Evolutionary conservation across 2,329 filamentous ascomycete genomes (phyloP).

Genomic region (Neocucurbitaria cava): DNA sequence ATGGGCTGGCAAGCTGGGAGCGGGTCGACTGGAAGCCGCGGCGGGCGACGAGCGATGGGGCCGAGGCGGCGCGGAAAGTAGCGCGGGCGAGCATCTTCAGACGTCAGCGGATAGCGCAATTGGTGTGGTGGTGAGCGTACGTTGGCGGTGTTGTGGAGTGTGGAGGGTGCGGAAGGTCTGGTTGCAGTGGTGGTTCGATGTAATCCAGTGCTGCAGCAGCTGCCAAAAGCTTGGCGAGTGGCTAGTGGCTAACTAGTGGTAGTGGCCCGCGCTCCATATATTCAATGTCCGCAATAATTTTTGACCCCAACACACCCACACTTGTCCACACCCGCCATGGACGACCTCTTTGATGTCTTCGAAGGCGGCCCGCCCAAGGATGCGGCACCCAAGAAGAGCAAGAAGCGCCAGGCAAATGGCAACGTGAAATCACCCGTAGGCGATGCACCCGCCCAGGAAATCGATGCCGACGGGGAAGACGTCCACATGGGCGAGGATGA

Average conservation of each 20-base stretch:
- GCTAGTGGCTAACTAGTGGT: not conserved
- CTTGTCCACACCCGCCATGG: constrained; percentile 33
- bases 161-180: constrained; percentile 30
- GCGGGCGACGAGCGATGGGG: constrained; percentile 73
- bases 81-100: constrained; percentile 78
- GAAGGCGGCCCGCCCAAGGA: constrained; percentile 44
- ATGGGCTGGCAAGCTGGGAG: constrained; percentile 83
- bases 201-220: constrained; percentile 1
- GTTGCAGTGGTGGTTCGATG: constrained; percentile 17
- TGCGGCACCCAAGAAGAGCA: constrained; percentile 62
- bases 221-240: not conserved
- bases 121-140: constrained; percentile 34
- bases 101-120: constrained; percentile 45
- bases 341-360: constrained; percentile 56
- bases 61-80: constrained; percentile 68
- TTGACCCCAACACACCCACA: not conserved
- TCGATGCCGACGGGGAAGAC: constrained; percentile 45
- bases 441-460: constrained; percentile 51
- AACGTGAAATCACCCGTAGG: constrained; percentile 66
- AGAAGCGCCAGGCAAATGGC: constrained; percentile 87
- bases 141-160: constrained; percentile 36
- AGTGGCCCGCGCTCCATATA: not conserved
- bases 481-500: constrained; percentile 44
- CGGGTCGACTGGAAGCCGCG: constrained; percentile 95
- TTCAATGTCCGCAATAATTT: not conserved